Evolutionary conservation across 495 filamentous ascomycete species (phyloP).

Genomic region (Cairneyella variabilis): DNA sequence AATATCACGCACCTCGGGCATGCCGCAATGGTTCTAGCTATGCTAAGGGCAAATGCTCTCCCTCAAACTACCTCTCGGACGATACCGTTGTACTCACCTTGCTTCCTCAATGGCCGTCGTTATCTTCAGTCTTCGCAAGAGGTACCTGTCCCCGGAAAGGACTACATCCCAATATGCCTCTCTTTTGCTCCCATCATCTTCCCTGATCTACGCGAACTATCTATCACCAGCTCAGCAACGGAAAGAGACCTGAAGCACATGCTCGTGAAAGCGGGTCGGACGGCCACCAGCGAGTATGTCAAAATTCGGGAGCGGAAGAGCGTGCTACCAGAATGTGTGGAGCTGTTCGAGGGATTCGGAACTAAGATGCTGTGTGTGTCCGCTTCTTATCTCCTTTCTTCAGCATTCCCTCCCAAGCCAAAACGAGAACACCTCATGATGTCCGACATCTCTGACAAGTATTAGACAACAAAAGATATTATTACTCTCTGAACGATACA

Average conservation of each 20-base stretch:
- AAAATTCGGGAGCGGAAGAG: constrained; percentile 4
- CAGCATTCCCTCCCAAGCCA: too few relatives aligned
- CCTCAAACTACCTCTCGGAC: background rate
- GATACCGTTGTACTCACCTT: constrained; percentile 16
- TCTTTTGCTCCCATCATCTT: constrained; percentile 18
- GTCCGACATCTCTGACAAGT: too few relatives aligned
- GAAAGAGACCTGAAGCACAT: background rate
- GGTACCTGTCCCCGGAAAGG: background rate
- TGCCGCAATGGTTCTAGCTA: constrained; percentile 13
- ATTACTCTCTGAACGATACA: too few relatives aligned
- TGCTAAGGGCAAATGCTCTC: background rate
- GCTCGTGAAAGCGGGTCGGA: background rate
- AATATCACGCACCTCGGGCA: constrained; percentile 20
- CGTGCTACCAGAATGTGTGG: constrained; percentile 1
- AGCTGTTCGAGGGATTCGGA: constrained; percentile 5
- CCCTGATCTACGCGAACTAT: background rate
- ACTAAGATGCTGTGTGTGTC: background rate
- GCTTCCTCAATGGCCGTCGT: constrained; percentile 20
- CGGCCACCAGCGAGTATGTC: constrained; percentile 6
- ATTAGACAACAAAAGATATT: too few relatives aligned
- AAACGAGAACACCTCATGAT: too few relatives aligned
- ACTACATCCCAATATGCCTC: constrained; percentile 13
- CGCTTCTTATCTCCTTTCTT: too few relatives aligned
- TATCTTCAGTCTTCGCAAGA: constrained; percentile 1
- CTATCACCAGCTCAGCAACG: background rate